A percentile compares a stretch with the other conserved stretches of the same genome.
Evolutionary conservation across 495 filamentous ascomycete genomes (phyloP).

Genomic region (Apodospora peruviana): DNA sequence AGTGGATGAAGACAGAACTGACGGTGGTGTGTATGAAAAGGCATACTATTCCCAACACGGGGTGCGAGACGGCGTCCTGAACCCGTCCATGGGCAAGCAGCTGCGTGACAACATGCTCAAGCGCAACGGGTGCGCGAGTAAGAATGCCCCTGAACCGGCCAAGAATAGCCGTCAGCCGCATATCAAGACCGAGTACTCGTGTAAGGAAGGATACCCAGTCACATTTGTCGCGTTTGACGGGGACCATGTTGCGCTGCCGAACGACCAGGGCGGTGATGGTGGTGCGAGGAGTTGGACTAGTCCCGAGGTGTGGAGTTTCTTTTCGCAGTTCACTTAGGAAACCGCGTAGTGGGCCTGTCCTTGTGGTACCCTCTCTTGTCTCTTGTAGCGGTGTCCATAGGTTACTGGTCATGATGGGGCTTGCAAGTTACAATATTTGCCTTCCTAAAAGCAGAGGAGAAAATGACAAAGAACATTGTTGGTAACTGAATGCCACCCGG

Average conservation of each 20-base stretch:
- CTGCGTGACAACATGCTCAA: constrained; percentile 35
- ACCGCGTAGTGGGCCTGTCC: neutral
- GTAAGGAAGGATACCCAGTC: constrained; percentile 7
- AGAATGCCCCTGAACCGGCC: constrained; percentile 27
- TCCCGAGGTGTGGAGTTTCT: constrained; percentile 3
- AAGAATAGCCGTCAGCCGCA: constrained; percentile 20
- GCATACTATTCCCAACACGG: constrained; percentile 25
- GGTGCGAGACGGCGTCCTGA: constrained; percentile 34
- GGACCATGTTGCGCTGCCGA: constrained; percentile 5
- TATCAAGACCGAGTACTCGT: constrained; percentile 28
- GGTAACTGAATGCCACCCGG: too few species aligned
- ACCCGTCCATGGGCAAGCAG: constrained; percentile 25
- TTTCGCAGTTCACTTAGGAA: constrained; percentile 5
- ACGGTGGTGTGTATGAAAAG: neutral
- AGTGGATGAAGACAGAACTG: neutral
- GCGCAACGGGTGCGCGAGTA: constrained; percentile 33
- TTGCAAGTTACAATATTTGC: too few species aligned
- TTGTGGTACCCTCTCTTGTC: too few species aligned
- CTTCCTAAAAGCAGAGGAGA: too few species aligned
- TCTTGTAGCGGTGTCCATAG: too few species aligned
- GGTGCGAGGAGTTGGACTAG: constrained; percentile 8
- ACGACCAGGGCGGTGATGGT: constrained; percentile 7
- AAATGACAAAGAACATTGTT: too few species aligned
- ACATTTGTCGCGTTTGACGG: constrained; percentile 6
- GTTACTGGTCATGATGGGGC: too few species aligned